These are phyloP conservation scores for Saccharomycopsis phalli DNA, from an alignment of 1,139 yeast genomes.

Conservation along the genomic window DNA sequence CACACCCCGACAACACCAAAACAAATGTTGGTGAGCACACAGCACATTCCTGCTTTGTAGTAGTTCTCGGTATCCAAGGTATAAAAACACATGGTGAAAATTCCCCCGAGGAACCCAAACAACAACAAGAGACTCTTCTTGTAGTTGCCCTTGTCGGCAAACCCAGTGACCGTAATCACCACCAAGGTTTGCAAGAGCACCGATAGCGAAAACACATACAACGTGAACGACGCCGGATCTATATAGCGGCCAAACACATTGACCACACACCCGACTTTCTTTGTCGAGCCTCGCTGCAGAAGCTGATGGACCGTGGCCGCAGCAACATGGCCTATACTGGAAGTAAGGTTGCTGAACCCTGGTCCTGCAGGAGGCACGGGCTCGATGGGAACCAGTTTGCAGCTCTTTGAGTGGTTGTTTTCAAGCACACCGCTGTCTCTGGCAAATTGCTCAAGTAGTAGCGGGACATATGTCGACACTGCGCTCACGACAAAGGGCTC, in stretches of 20 bases:
- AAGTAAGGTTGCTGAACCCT: slow-evolving; percentile 15
- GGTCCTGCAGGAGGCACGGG: slow-evolving; percentile 25
- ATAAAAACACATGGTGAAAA: slow-evolving; percentile 40
- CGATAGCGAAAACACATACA: slow-evolving; percentile 57
- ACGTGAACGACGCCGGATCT: slow-evolving; percentile 60
- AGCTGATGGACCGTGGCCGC: neutral
- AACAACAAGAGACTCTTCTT: slow-evolving; percentile 42
- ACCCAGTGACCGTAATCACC: slow-evolving; percentile 61
- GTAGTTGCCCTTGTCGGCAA: slow-evolving; percentile 48
- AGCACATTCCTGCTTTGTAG: slow-evolving; percentile 45
- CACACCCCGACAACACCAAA: slow-evolving; percentile 69
- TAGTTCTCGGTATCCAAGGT: slow-evolving; percentile 37
- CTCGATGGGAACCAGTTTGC: slow-evolving; percentile 29
- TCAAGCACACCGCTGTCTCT: slow-evolving; percentile 53
- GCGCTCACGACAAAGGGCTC: slow-evolving; percentile 70
- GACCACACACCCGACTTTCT: slow-evolving; percentile 30
- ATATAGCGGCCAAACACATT: slow-evolving; percentile 42
- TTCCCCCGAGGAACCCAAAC: slow-evolving; percentile 49
- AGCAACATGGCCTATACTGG: neutral
- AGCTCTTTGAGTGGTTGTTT: slow-evolving; percentile 40
- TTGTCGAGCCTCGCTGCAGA: neutral
- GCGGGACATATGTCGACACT: slow-evolving; percentile 62
- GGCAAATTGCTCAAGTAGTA: slow-evolving; percentile 56
- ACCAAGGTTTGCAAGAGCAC: slow-evolving; percentile 56
- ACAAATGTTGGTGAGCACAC: slow-evolving; percentile 53